A percentile compares a stretch with the other conserved stretches of the same genome.
Conservation (phyloP, 1,284 basidiomycete species). For the Marasmius oreades region DNA sequence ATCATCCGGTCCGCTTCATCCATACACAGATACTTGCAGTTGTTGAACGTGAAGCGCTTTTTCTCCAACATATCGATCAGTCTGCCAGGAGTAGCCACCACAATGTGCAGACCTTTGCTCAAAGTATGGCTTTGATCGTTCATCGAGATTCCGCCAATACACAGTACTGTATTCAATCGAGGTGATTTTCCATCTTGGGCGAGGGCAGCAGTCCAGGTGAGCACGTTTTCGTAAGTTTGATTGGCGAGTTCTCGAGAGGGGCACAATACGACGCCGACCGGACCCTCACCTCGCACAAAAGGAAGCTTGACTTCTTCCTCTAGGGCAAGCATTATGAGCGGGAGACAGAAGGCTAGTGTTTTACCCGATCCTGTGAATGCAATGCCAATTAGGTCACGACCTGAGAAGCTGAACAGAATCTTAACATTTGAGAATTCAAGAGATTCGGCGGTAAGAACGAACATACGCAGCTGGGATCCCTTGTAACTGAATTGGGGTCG, state of each 20-base stretch:
- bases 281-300: constrained; percentile 91
- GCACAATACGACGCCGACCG: constrained; percentile 93
- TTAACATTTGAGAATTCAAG: constrained; percentile 11
- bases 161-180: constrained; percentile 82
- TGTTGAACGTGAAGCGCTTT: constrained; percentile 86
- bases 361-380: constrained; percentile 93
- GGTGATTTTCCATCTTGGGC: constrained; percentile 82
- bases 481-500: constrained; percentile 97
- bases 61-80: constrained; percentile 98
- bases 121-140: constrained; percentile 90
- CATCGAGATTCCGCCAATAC: constrained; percentile 98
- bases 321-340: constrained; percentile 91
- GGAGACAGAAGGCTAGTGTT: constrained; percentile 88
- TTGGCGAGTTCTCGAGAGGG: constrained; percentile 92
- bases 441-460: constrained; percentile 1
- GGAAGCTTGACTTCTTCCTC: constrained; percentile 92
- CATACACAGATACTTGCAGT: constrained; percentile 95
- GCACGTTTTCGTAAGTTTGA: constrained; percentile 94
- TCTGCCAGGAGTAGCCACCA: constrained; percentile 94
- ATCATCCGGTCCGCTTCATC: constrained; percentile 99
- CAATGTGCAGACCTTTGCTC: constrained; percentile 90
- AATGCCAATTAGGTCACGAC: constrained; percentile 94
- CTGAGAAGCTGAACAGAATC: constrained; percentile 62
- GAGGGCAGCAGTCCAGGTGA: constrained; percentile 82
- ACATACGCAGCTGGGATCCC: constrained; percentile 91